Conservation (phyloP, 805 yeast species). For the Nakazawaea sp. region DNA sequence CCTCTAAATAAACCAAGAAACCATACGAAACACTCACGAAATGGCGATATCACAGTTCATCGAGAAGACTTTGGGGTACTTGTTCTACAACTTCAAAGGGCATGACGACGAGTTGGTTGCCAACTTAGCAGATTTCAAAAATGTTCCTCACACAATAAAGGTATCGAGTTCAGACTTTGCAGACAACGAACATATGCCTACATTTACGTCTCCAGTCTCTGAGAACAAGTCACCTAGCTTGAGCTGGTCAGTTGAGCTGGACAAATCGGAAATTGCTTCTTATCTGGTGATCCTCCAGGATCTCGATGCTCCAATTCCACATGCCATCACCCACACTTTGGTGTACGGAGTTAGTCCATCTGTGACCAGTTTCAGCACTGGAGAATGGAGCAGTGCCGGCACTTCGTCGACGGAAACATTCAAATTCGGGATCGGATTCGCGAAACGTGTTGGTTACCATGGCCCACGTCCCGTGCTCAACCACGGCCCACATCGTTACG, state of each 20-base stretch:
- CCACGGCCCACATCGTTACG: constrained; percentile 12
- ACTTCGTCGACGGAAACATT: no score
- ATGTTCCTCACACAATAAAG: neutral
- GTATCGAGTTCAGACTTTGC: constrained; percentile 1
- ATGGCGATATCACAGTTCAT: neutral
- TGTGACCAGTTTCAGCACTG: constrained; percentile 1
- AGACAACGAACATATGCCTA: constrained; percentile 5
- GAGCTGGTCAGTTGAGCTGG: no score
- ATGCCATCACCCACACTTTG: constrained; percentile 4
- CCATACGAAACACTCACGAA: no score
- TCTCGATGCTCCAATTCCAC: constrained; percentile 9
- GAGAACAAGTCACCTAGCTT: constrained; percentile 7
- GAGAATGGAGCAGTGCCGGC: no score
- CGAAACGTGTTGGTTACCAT: constrained; percentile 4
- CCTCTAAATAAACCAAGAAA: no score
- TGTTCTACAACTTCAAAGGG: constrained; percentile 1
- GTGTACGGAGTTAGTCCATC: constrained; percentile 5
- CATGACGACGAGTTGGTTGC: constrained; percentile 1
- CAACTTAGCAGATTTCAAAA: constrained; percentile 6
- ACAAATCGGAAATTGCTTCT: neutral
- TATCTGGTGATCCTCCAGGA: constrained; percentile 7
- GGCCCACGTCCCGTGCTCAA: constrained; percentile 11
- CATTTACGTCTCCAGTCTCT: constrained; percentile 1
- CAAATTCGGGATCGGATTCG: constrained; percentile 2
- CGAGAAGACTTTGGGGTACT: constrained; percentile 4